Evolutionary conservation across 2,329 filamentous ascomycete species (phyloP).

Genomic region (Orbilia oligospora): DNA sequence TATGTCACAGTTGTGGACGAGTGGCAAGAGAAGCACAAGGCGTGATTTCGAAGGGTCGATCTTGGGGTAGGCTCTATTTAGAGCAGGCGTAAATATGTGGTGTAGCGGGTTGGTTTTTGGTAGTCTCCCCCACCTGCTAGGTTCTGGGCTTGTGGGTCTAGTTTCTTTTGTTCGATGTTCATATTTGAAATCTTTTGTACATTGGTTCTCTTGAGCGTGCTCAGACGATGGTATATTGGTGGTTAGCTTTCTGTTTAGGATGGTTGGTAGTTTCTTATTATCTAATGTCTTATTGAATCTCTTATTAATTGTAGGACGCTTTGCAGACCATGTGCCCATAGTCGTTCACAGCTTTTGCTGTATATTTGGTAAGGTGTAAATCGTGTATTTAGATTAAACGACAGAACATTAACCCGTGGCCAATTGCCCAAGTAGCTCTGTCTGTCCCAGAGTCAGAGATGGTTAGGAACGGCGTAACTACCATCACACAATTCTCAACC

Average conservation of each 20-base stretch:
- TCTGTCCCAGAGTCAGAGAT: not conserved
- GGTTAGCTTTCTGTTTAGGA: not conserved
- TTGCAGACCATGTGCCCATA: too few species aligned
- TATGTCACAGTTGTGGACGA: constrained; percentile 73
- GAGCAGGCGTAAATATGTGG: not conserved
- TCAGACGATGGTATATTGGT: constrained; percentile 7
- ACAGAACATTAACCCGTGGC: too few species aligned
- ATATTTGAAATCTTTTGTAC: constrained; percentile 47
- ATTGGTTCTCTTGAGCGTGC: constrained; percentile 39
- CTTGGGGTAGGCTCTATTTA: not conserved
- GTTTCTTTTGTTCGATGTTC: constrained; percentile 38
- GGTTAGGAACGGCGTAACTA: not conserved
- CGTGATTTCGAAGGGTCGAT: not conserved
- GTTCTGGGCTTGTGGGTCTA: not conserved
- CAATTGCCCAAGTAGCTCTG: not conserved
- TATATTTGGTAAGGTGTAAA: too few species aligned
- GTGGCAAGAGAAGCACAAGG: constrained; percentile 68
- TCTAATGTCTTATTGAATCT: not conserved
- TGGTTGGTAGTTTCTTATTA: not conserved
- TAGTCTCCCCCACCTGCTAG: not conserved
- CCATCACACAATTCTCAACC: not conserved
- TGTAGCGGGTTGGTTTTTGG: not conserved
- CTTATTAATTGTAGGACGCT: too few species aligned
- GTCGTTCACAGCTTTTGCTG: not conserved
- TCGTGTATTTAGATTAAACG: not conserved